Percentiles rank a stretch among this genome's conserved stretches.
Conservation (phyloP, 345 rosid genomes). For the Pistacia atlantica region DNA sequence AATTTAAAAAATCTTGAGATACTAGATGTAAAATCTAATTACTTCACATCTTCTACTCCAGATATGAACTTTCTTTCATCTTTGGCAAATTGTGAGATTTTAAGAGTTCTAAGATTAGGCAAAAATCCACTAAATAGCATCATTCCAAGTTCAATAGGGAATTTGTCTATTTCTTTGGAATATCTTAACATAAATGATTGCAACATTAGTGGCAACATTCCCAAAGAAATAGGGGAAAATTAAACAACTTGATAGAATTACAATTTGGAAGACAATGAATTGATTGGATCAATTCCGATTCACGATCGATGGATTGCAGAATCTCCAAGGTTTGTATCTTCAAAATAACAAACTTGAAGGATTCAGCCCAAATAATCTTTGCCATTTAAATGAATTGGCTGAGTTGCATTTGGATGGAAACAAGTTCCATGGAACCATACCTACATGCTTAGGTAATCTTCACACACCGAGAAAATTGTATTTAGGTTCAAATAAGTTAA, state of each 20-base stretch:
- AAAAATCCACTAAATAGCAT: no score
- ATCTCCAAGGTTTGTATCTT: background rate
- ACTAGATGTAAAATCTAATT: background rate
- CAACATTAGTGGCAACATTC: slow-evolving; percentile 18
- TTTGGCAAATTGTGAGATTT: no score
- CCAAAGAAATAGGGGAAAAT: background rate
- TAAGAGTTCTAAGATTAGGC: no score
- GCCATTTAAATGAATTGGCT: no score
- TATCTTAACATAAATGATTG: background rate
- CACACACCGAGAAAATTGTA: no score
- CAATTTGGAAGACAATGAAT: background rate
- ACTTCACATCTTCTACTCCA: no score
- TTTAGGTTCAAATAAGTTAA: no score
- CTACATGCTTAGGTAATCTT: no score
- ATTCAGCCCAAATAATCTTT: no score
- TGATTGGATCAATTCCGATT: background rate
- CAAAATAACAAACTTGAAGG: background rate
- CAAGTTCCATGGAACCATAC: no score
- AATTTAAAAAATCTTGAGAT: background rate
- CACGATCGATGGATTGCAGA: background rate
- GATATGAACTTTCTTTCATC: no score
- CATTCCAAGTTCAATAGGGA: slow-evolving; percentile 8
- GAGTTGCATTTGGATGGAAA: no score
- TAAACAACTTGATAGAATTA: background rate
- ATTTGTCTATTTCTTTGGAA: slow-evolving; percentile 11